Base-by-base conservation (phyloP, 345 rosid species). In the Ceriops tagal region DNA sequence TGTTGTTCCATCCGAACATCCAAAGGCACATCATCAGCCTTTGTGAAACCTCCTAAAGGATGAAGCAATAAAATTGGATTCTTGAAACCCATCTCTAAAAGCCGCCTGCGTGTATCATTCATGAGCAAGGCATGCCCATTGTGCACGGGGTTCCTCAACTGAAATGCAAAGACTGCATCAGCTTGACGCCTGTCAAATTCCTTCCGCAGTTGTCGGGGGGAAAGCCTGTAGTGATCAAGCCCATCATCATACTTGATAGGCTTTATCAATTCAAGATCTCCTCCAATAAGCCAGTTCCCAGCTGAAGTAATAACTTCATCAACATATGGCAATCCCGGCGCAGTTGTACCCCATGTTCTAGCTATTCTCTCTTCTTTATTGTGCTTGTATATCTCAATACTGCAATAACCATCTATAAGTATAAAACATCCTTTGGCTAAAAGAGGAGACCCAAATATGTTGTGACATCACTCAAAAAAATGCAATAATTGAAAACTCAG, bases 1-100 rank as follows among this genome's bases (percentile, higher is more conserved):
- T 95, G 98, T 62, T 95, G 98, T 73, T 95, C 96, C 96, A 92
- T 92, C 20, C 98, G 88, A 66, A 92, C 98, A 85, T 84, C 88
- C 73, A 92, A 83, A 64, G 99, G 99, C 47, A 95, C 97, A 75
- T 95, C 99, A 49, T 95, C 98, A 57, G 92, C 92, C 82, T 95
- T 92, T 4, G 92, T 85, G 78, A 79, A 95, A 67, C 99, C 99
- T 81, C 99, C 99, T 62, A 95, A 74, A 75, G 99, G 99, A 67
- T 95, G 98, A 73, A 95, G 96, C 77, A 95, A 64, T 28, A 95
- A 82, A 73, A 95, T 82, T 8, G 99, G 99, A 65, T 95, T 92
- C 82, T 87, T 86, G 79, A 80, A 95, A 31, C 99, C 99, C 96
- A 87, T 85, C 55, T 87, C 96, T 79, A 95, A 74, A 75, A 95